Conservation (phyloP, 768 basidiomycete genomes). For the Suillus americanus region DNA sequence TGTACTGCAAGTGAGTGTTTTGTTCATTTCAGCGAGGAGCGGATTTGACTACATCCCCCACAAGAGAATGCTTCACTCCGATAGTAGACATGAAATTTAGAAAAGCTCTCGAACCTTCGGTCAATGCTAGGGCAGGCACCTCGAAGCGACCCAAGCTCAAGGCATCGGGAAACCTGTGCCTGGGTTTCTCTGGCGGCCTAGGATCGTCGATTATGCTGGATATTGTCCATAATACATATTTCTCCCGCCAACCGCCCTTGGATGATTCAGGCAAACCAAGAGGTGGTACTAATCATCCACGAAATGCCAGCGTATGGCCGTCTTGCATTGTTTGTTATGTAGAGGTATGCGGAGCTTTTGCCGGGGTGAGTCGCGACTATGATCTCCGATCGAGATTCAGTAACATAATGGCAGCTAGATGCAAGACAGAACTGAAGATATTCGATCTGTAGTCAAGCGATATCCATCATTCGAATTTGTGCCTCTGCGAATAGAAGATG, state of each 20-base stretch:
- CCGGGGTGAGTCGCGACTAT: conserved; percentile 46
- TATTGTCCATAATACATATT: conserved; percentile 61
- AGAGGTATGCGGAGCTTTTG: conserved; percentile 61
- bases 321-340: conserved; percentile 67
- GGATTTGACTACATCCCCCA: not conserved
- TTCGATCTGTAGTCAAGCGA: conserved; percentile 43
- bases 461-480: conserved; percentile 58
- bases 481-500: conserved; percentile 67
- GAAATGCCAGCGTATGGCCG: conserved; percentile 61
- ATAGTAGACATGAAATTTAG: conserved; percentile 65
- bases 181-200: conserved; percentile 79
- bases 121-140: conserved; percentile 56
- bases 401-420: conserved; percentile 37
- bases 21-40: not conserved
- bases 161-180: conserved; percentile 64
- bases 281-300: conserved; percentile 68
- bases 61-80: conserved; percentile 66
- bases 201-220: conserved; percentile 75
- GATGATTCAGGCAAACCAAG: conserved; percentile 31
- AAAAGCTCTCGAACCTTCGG: conserved; percentile 58
- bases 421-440: conserved; percentile 53
- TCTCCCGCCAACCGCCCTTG: conserved; percentile 31
- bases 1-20: conserved; percentile 72
- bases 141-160: conserved; percentile 59
- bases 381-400: not conserved